Percentiles rank a stretch among this genome's conserved stretches.
Evolutionary conservation across 179 eudicot genomes (phyloP).

Genomic region (Silene coronaria): DNA sequence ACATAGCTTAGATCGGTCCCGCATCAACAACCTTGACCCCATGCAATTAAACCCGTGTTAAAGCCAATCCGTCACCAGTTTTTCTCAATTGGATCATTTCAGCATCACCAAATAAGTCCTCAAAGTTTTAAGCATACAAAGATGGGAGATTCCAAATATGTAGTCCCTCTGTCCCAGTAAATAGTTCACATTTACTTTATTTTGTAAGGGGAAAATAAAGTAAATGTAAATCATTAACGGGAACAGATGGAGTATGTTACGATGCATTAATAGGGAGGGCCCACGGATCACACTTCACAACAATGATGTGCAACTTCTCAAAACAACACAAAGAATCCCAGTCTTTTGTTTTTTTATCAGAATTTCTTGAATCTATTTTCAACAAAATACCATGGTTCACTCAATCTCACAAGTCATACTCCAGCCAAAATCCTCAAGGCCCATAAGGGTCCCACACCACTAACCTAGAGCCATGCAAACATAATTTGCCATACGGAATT

Average conservation of each 20-base stretch:
- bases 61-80: not conserved
- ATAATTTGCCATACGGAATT: conserved; percentile 4
- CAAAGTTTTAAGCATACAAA: too few species aligned
- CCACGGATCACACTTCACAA: not conserved
- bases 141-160: too few species aligned
- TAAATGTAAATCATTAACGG: too few species aligned
- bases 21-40: not conserved
- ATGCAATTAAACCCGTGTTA: not conserved
- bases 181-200: too few species aligned
- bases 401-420: conserved; percentile 2
- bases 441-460: not conserved
- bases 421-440: not conserved
- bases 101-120: conserved; percentile 14
- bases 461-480: conserved; percentile 4
- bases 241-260: not conserved
- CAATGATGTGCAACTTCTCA: conserved; percentile 2
- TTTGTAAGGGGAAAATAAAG: too few species aligned
- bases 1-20: not conserved
- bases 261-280: conserved; percentile 8
- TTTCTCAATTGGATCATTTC: not conserved
- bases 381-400: conserved; percentile 9
- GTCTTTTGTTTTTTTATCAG: not conserved
- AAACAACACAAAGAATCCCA: not conserved
- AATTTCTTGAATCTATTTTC: not conserved
- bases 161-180: too few species aligned